Evolutionary conservation across 2,329 filamentous ascomycete genomes (phyloP).

Genomic region (Ophiostoma sp.): DNA sequence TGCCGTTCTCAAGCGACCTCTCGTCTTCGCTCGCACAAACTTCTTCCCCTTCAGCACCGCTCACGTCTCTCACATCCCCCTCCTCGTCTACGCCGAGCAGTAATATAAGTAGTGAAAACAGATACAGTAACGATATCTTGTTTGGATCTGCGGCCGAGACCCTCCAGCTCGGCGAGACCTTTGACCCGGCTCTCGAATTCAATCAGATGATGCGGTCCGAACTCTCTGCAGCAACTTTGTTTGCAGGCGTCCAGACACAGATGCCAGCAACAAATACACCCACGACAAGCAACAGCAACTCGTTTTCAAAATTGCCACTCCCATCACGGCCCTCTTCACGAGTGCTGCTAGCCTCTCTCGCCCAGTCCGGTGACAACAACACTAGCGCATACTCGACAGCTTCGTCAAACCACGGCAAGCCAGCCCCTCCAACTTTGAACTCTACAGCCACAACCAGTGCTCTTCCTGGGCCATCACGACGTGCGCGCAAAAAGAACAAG

Average conservation of each 20-base stretch:
- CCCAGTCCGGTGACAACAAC: background rate
- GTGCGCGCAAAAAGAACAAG: conserved; percentile 15
- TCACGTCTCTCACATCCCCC: too few species aligned
- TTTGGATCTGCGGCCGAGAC: too few species aligned
- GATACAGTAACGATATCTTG: too few species aligned
- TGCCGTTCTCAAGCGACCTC: background rate
- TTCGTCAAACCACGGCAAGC: too few species aligned
- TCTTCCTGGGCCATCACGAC: background rate
- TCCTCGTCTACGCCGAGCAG: background rate
- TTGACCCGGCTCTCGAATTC: background rate
- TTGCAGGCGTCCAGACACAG: background rate
- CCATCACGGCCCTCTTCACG: background rate
- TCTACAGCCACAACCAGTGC: background rate
- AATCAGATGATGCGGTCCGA: conserved; percentile 2
- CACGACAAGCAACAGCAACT: background rate
- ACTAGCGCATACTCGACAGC: background rate
- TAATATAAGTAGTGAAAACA: too few species aligned
- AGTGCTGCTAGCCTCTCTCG: background rate
- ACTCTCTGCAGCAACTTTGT: background rate
- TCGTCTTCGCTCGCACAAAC: background rate
- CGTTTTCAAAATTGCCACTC: background rate
- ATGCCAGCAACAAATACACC: background rate
- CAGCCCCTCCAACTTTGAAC: background rate
- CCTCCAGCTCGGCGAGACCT: background rate
- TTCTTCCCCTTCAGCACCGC: background rate